Percentiles rank a stretch among this genome's conserved stretches.
These are phyloP conservation scores for Candida easanensis DNA, from an alignment of 805 yeast species.

Conservation along the genomic window DNA sequence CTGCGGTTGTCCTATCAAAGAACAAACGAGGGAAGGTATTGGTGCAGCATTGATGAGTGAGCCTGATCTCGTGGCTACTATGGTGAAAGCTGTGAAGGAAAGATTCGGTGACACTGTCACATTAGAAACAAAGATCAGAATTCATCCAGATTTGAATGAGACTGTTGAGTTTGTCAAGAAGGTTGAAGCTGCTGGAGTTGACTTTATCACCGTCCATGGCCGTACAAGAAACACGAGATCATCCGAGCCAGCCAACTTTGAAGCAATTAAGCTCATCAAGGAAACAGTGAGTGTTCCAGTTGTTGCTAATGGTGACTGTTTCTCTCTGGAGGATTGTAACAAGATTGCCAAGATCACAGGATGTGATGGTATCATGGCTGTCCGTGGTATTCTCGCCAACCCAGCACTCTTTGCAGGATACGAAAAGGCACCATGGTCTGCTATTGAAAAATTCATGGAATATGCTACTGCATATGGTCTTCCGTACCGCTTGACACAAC, in stretches of 20 bases:
- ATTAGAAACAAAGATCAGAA: conserved; percentile 88
- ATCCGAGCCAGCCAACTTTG: conserved; percentile 76
- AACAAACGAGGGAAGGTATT: conserved; percentile 92
- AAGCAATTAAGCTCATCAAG: conserved; percentile 69
- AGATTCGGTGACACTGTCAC: conserved; percentile 71
- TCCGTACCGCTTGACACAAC: conserved; percentile 81
- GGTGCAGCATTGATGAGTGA: conserved; percentile 93
- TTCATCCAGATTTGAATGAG: conserved; percentile 71
- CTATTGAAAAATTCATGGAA: conserved; percentile 81
- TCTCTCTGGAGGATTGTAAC: conserved; percentile 59
- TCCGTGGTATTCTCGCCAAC: conserved; percentile 78
- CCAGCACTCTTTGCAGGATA: conserved; percentile 86
- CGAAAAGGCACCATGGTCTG: conserved; percentile 82
- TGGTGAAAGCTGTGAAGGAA: conserved; percentile 81
- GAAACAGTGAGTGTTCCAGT: conserved; percentile 63
- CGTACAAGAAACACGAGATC: conserved; percentile 83
- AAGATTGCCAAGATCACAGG: conserved; percentile 63
- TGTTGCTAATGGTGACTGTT: conserved; percentile 98
- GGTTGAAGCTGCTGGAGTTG: conserved; percentile 87
- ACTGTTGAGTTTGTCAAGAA: conserved; percentile 69
- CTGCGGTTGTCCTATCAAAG: conserved; percentile 97
- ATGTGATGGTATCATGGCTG: conserved; percentile 95
- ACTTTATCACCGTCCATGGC: conserved; percentile 92
- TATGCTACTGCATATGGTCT: conserved; percentile 76
- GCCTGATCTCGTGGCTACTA: conserved; percentile 72